Evolutionary conservation across 495 filamentous ascomycete genomes (phyloP), one percentile per base, ranked within the genome.

Genomic region (Aspergillus egyptiacus): DNA sequence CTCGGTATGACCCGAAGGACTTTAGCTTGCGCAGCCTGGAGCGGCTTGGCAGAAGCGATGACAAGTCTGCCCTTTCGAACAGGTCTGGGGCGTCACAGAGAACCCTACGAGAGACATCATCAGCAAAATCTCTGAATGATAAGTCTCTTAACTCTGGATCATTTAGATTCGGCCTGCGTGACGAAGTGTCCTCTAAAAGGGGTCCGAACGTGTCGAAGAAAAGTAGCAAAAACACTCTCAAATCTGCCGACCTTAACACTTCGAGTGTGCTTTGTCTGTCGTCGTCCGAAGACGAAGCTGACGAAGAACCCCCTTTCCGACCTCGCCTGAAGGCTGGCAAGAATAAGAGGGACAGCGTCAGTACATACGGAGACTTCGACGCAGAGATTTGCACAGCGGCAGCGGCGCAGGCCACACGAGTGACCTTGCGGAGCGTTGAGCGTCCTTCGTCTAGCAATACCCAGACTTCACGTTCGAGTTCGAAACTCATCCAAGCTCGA

Each of bases 241-340:
- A 66, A 36, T 70, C 65, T 28, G 54, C 56, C 7, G 74, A 81
- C 42, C 59, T 80, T 39, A 69, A 71, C 31, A 68, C 71, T 9
- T 69, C 69, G 7, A 81, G 78, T 53, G 69, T 80, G 9, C 68
- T 81, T 5, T 78, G 70, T 24, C 67, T 80, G 13, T 81, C 78
- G 2, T 81, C 77, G 13, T 81, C 78, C 0, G 77, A 78, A 35
- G 73, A 77, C 43, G 77, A 80, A 54, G 64, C 64, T 15, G 72
- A 77, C 3, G 60, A 67, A 1, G 65, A 65, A 10, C 53, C 47
- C 3, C 54, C 57, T 1, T 34, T 50, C 5, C 51, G 43, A 7
- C 46, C 52, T 33, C 47, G 45, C 20, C 50, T 15, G 25, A 53
- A 27, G 15, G 22, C 15, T 13, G 44, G 39, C 17, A 62, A 60